These are phyloP conservation scores for Papilionanthe hybrid DNA, from an alignment of 116 monocot genomes.

Conservation along the genomic window DNA sequence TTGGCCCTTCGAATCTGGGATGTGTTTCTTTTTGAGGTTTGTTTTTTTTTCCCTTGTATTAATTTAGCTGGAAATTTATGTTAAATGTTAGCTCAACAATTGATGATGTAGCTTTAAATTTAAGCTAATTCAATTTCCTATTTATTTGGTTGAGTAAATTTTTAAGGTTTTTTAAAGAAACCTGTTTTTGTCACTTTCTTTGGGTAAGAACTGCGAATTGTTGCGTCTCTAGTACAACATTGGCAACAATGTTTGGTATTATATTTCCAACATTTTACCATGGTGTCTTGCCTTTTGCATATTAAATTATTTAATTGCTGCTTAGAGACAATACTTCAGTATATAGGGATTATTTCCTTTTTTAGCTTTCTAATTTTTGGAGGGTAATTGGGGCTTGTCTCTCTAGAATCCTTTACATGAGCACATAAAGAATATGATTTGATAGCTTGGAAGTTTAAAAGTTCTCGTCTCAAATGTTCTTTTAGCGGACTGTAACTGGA, in stretches of 20 bases:
- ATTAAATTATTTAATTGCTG: neutral
- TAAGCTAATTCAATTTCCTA: neutral
- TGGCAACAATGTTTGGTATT: neutral
- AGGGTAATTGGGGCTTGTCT: too few relatives aligned
- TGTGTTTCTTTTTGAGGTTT: constrained; percentile 94
- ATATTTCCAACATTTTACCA: neutral
- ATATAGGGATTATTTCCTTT: neutral
- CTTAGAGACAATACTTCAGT: neutral
- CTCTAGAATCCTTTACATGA: too few relatives aligned
- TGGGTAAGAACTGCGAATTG: neutral
- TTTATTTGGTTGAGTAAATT: neutral
- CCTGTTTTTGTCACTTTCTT: neutral
- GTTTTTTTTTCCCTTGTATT: constrained; percentile 16
- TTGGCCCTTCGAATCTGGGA: constrained; percentile 96
- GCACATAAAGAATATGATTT: neutral
- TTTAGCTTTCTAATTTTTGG: neutral
- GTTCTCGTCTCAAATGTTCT: neutral
- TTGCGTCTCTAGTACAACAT: neutral
- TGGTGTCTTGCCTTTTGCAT: neutral
- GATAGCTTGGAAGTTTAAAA: neutral
- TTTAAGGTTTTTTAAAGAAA: neutral
- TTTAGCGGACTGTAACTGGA: neutral
- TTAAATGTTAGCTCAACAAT: neutral
- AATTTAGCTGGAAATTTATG: neutral
- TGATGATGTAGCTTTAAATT: neutral